Base-by-base conservation (phyloP, 2,329 filamentous ascomycete genomes). In the Cladosporium sp. region DNA sequence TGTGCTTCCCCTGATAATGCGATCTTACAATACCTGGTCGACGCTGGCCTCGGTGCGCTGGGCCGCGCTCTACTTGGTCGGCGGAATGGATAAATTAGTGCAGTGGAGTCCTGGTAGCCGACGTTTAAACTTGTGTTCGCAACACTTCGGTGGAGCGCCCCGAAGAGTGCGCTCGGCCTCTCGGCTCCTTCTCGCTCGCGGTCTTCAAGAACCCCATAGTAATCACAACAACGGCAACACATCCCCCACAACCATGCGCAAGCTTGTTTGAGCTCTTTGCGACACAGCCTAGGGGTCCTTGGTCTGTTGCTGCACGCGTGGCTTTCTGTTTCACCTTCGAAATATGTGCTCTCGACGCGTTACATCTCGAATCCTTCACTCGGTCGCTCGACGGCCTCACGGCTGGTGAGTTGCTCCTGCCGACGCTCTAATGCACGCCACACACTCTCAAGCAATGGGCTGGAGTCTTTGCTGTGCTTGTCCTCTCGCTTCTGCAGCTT, bases 401-500 rank as follows among this genome's bases (percentile, higher is more conserved):
- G 30, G 8, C 30, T 34, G 8, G 3, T 34, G 30, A 2, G 7
- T 25, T 17, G 34, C 19, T n/a, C 36, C 8, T 22, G 2, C 12
- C 14, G 34, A 34, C 12, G 20, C 5, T 14, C 20, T n/a, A 39
- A 12, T 34, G 4, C 12, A 34, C 40, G 54, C 54, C 54, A 19
- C 54, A 20, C 25, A 42, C 54, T 19, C 25, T 43, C 36, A 56
- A 56, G 54, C 54, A 49, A 39, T 14, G 22, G 54, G 30, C 54
- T 30, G 34, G 28, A 38, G 28, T 47, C 39, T 47, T 37, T 37
- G 42, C 30, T 38, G 54, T 49, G 54, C 54, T 56, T 56, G 20
- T 56, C 54, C 9, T 19, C 20, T 49, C 54, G 54, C 54, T 49
- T 49, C 40, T 56, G 54, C 42, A 39, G 19, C 34, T 40, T 30